Percentiles rank a stretch among this genome's conserved stretches.
phyloP scores from a whole-genome alignment of 2,329 filamentous ascomycete species.

The Diaporthe sp. region DNA sequence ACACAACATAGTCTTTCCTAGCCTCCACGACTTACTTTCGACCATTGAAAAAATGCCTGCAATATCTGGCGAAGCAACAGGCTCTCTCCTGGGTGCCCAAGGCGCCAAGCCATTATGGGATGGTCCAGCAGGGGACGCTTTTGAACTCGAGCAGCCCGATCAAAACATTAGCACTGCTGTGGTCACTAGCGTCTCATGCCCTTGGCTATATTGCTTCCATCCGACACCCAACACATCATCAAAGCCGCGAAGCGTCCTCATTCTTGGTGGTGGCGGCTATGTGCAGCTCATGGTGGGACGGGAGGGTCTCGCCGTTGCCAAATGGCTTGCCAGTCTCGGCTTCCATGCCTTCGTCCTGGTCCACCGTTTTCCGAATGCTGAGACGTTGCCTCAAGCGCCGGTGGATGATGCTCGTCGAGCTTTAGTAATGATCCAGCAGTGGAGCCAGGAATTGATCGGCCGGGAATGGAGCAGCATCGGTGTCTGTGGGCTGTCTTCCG shows the following conservation, averaged over 20 bases:
- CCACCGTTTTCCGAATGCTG: neutral
- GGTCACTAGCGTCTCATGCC: neutral
- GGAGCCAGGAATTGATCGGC: neutral
- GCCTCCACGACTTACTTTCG: neutral
- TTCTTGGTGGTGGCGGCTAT: neutral
- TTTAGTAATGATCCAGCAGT: neutral
- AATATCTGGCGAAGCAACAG: neutral
- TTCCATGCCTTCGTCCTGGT: conserved; percentile 1
- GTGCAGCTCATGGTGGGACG: conserved; percentile 8
- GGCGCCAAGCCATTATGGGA: neutral
- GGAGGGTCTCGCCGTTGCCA: neutral
- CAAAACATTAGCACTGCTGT: neutral
- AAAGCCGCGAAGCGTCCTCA: neutral
- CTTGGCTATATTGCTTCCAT: conserved; percentile 3
- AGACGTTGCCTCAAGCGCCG: neutral
- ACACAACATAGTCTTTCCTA: neutral
- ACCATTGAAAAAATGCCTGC: neutral
- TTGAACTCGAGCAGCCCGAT: neutral
- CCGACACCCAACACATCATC: neutral
- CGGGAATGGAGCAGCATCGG: neutral
- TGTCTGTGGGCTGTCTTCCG: neutral
- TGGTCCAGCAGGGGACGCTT: neutral
- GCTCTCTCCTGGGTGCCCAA: neutral
- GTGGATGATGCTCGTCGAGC: neutral
- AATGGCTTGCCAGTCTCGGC: conserved; percentile 12